A percentile compares a stretch with the other conserved stretches of the same genome.
These are phyloP conservation scores for Botrytis porri DNA, from an alignment of 2,329 filamentous ascomycete species.

Conservation along the genomic window DNA sequence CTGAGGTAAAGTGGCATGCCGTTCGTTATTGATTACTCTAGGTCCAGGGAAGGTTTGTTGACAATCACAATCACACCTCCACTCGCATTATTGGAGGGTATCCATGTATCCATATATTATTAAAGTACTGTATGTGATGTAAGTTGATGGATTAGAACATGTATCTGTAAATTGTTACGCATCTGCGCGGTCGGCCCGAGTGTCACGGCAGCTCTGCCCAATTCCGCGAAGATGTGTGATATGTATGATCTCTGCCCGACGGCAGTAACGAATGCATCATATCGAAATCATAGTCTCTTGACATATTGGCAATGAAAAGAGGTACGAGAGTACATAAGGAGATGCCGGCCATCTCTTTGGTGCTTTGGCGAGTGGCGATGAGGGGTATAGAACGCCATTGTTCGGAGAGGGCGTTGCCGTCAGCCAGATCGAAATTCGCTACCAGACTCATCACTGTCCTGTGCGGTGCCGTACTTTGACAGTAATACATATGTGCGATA, in stretches of 20 bases:
- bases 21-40: slow-evolving; percentile 1
- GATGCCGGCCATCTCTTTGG: neutral
- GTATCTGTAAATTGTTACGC: neutral
- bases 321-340: neutral
- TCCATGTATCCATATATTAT: slow-evolving; percentile 1
- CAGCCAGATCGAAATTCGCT: slow-evolving; percentile 12
- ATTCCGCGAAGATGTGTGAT: neutral
- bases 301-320: slow-evolving; percentile 7
- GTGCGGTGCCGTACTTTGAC: neutral
- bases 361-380: slow-evolving; percentile 5
- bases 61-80: neutral
- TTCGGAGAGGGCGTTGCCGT: slow-evolving; percentile 5
- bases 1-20: slow-evolving; percentile 14
- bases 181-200: slow-evolving; percentile 17
- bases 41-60: neutral
- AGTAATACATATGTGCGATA: slow-evolving; percentile 1
- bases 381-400: slow-evolving; percentile 7
- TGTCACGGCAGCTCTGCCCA: slow-evolving; percentile 15
- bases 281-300: neutral
- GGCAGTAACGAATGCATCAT: neutral
- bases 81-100: slow-evolving; percentile 2
- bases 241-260: slow-evolving; percentile 11
- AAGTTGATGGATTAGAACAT: neutral
- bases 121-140: neutral
- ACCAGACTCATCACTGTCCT: neutral